A percentile compares a stretch with the other conserved stretches of the same genome.
Conservation (phyloP, 345 rosid genomes). For the Citrus unshiu region DNA sequence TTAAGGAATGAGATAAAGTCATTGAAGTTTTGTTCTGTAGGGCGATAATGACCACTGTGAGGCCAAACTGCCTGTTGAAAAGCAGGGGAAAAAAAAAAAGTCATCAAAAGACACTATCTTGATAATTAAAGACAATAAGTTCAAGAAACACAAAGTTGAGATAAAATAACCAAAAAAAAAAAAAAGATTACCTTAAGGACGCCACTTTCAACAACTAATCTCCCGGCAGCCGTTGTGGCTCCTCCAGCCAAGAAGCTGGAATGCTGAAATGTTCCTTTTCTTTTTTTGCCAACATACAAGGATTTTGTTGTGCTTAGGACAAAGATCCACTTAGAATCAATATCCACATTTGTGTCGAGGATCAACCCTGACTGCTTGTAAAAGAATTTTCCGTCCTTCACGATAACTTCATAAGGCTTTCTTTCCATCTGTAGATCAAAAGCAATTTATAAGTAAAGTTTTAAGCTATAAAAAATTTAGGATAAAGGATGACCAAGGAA, state of each 20-base stretch:
- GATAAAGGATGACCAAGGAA: background rate
- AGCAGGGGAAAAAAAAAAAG: background rate
- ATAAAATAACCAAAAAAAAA: background rate
- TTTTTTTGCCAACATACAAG: constrained; percentile 76
- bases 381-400: constrained; percentile 63
- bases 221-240: constrained; percentile 78
- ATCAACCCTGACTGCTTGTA: constrained; percentile 61
- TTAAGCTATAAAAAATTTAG: background rate
- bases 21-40: constrained; percentile 75
- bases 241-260: constrained; percentile 98
- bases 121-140: background rate
- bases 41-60: constrained; percentile 97
- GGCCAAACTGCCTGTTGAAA: constrained; percentile 83
- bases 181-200: constrained; percentile 44
- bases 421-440: constrained; percentile 65
- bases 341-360: constrained; percentile 45
- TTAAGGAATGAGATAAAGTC: constrained; percentile 65
- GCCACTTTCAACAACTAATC: constrained; percentile 63
- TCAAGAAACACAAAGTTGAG: background rate
- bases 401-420: constrained; percentile 67
- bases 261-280: constrained; percentile 82
- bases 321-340: constrained; percentile 82
- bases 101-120: constrained; percentile 5
- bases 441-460: constrained; percentile 11
- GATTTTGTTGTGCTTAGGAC: constrained; percentile 76